These are phyloP conservation scores for Quercus parvula DNA, from an alignment of 306 rosid species.

Conservation along the genomic window DNA sequence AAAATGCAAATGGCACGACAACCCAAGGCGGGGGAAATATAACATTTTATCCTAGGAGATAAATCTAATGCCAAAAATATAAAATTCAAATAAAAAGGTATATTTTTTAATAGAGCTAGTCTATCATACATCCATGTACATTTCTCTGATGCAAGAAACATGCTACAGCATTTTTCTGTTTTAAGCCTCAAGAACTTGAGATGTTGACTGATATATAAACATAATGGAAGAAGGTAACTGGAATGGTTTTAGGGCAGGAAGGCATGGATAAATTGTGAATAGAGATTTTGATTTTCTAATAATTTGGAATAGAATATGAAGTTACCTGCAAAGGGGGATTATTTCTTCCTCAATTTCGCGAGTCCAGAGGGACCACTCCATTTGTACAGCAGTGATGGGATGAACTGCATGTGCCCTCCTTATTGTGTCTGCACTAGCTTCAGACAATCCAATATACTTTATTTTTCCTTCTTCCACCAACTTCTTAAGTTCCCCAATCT, in stretches of 20 bases:
- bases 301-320: background rate
- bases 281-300: background rate
- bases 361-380: conserved; percentile 81
- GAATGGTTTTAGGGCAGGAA: background rate
- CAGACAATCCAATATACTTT: conserved; percentile 66
- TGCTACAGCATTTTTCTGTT: background rate
- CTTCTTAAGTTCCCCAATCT: conserved; percentile 65
- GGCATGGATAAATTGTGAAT: background rate
- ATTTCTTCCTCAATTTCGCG: conserved; percentile 72
- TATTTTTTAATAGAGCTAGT: background rate
- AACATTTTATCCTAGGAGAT: background rate
- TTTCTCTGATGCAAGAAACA: background rate
- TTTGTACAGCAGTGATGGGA: conserved; percentile 70
- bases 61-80: background rate
- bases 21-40: background rate
- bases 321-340: conserved; percentile 62
- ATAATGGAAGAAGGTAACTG: background rate
- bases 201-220: background rate
- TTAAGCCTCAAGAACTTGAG: background rate
- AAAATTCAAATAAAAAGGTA: background rate
- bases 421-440: conserved; percentile 62
- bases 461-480: conserved; percentile 65
- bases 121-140: background rate
- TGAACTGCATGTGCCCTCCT: conserved; percentile 80
- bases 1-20: background rate